Evolutionary conservation across 2,329 filamentous ascomycete genomes (phyloP), one percentile per base, ranked within the genome.

Genomic region (Ceratocystiopsis minuta): DNA sequence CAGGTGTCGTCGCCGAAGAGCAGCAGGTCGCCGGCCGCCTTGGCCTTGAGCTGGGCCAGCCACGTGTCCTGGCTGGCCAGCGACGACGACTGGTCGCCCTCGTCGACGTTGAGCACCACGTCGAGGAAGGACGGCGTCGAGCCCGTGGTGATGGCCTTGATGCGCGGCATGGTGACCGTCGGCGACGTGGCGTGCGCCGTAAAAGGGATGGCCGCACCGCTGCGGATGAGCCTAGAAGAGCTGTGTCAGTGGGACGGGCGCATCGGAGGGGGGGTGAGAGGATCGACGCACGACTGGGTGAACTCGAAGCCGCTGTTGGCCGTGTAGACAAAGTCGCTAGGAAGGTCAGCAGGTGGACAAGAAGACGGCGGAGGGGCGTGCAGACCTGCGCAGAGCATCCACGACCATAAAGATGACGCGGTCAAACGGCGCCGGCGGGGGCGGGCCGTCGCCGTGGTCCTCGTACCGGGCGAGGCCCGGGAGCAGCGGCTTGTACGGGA

Each of bases 1-100:
- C 90, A 98, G 16, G 90, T 98, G 57, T 98, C 90, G 54, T 98
- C 90, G 39, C 90, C 90, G 55, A 90, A 95, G 79, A 98, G 90
- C 56, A 95, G 66, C 47, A 96, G 67, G 53, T 83, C 86, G 16
- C 83, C 84, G 16, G 64, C 57, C 18, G 66, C 63, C 52, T 75
- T 80, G 33, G 77, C 75, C 57, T 79, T 88, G 62, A 98, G 76
- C 64, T 98, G 90, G 33, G 86, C 82, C 20, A 98, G 72, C 88
- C 92, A 98, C 31, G 86, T 94, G 57, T 98, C 90, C 60, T 96
- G 90, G 24, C 72, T 72, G 14, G 83, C 78, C 18, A 98, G 71
- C 3, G 81, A 88, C 1, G 90, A 94, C 14, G 81, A 80, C 3
- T 84, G 88, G 56, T 98, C 90, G 16, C 78, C 86, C 60, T 98